Base-by-base conservation (phyloP, 805 yeast genomes). In the Yarrowia sp. region DNA sequence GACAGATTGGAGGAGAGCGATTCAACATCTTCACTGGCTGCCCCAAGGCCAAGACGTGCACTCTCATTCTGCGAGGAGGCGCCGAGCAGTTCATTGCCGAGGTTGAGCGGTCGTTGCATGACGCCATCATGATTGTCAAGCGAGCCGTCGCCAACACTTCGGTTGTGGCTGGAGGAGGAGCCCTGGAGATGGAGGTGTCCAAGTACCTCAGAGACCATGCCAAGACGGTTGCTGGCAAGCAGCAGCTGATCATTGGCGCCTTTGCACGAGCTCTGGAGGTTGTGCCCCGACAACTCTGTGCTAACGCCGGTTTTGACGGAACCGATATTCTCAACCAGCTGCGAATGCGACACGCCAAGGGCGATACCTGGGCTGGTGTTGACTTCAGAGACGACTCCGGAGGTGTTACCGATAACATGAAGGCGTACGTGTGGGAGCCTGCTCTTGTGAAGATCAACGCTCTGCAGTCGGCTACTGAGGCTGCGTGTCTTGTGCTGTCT, bases 121-220 rank as follows among this genome's bases (percentile, higher is more conserved):
- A 95, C 78, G 99, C 99, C 60, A 91, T 95, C 60, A 93, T 93
- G 99, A 92, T 95, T 75, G 98, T 93, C 51, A 93, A 92, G 78
- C 84, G 99, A 71, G 96, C 98, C 1, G 85, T 95, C 45, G 87
- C 89, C 73, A 92, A 92, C 74, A 88, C 86, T 73, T 79, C 84
- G 33, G 86, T 95, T 69, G 99, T 95, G 66, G 98, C 97, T 13
- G 99, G 99, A 68, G 99, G 99, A 69, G 99, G 99, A 68, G 99
- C 99, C 39, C 88, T 92, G 68, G 99, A 95, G 78, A 95, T 95
- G 99, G 98, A 95, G 74, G 74, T 95, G 44, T 92, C 98, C 42
- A 90, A 86, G 75, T 85, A 89, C 75, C 81, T 95, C 71, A 85
- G 99, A 73, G 97, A 91, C 71, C 84, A 87, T 73, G 86, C 98